phyloP scores from a whole-genome alignment of 805 yeast genomes.

The Ogataea saltuana region DNA sequence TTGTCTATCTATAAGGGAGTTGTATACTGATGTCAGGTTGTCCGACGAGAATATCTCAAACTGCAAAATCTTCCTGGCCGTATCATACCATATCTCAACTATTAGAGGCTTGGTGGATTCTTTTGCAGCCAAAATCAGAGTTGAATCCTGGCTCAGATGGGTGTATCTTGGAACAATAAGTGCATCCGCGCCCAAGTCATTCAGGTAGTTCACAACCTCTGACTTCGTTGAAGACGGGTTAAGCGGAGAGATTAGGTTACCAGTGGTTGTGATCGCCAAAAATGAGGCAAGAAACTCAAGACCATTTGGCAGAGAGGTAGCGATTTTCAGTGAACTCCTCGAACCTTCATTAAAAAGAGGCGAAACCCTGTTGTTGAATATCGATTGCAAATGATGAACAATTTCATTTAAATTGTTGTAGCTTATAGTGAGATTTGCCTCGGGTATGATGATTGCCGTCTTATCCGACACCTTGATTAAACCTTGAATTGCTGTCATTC shows the following conservation, averaged over 20 bases:
- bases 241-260: conserved; percentile 66
- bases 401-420: conserved; percentile 46
- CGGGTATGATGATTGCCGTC: conserved; percentile 49
- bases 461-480: conserved; percentile 34
- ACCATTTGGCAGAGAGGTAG: conserved; percentile 61
- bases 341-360: conserved; percentile 39
- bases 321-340: conserved; percentile 46
- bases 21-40: conserved; percentile 19
- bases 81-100: conserved; percentile 53
- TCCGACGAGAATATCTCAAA: conserved; percentile 30
- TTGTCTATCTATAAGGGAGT: conserved; percentile 21
- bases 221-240: conserved; percentile 60
- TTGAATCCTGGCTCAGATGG: conserved; percentile 34
- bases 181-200: conserved; percentile 57
- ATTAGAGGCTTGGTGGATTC: conserved; percentile 52
- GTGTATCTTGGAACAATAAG: conserved; percentile 59
- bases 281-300: conserved; percentile 59
- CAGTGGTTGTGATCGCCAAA: conserved; percentile 55
- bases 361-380: conserved; percentile 43
- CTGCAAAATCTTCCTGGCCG: conserved; percentile 43
- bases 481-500: conserved; percentile 15
- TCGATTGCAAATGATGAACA: conserved; percentile 50
- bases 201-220: conserved; percentile 66
- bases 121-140: conserved; percentile 26
- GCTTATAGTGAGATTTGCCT: conserved; percentile 42